These are phyloP conservation scores for Leccinum griseonigrum DNA, from an alignment of 1,284 basidiomycete species.

Conservation along the genomic window DNA sequence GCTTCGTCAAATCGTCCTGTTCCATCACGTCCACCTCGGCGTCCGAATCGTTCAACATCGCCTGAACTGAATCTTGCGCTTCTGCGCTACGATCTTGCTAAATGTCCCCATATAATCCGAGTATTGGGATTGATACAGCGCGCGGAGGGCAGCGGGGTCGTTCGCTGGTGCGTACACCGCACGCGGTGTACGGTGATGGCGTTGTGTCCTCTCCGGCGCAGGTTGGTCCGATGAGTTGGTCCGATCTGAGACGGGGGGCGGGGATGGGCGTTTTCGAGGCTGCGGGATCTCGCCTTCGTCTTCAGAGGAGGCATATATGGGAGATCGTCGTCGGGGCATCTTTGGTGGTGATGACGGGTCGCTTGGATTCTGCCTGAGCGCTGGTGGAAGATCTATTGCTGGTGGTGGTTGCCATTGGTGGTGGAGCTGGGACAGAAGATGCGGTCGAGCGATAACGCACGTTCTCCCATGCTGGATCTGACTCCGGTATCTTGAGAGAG, in stretches of 20 bases:
- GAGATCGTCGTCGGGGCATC: slow-evolving; percentile 44
- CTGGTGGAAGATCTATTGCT: slow-evolving; percentile 23
- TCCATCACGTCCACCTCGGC: slow-evolving; percentile 46
- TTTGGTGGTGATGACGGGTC: slow-evolving; percentile 39
- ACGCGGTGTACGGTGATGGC: slow-evolving; percentile 25
- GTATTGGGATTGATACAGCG: slow-evolving; percentile 51
- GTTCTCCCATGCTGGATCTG: slow-evolving; percentile 55
- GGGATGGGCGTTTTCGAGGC: slow-evolving; percentile 26
- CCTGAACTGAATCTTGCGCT: slow-evolving; percentile 40
- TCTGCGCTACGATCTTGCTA: slow-evolving; percentile 45
- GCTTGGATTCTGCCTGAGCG: slow-evolving; percentile 37
- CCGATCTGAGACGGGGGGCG: slow-evolving; percentile 28
- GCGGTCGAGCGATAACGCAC: slow-evolving; percentile 33
- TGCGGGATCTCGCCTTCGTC: slow-evolving; percentile 46
- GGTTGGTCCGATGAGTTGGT: slow-evolving; percentile 30
- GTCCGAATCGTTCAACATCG: slow-evolving; percentile 35
- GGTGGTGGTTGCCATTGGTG: slow-evolving; percentile 15
- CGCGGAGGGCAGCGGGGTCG: slow-evolving; percentile 49
- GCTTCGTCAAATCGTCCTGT: slow-evolving; percentile 46
- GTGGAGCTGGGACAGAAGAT: slow-evolving; percentile 14
- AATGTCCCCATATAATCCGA: slow-evolving; percentile 48
- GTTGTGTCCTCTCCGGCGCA: slow-evolving; percentile 10
- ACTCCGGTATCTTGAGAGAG: slow-evolving; percentile 49
- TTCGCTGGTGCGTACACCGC: slow-evolving; percentile 39
- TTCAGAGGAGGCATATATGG: slow-evolving; percentile 61